A percentile compares a stretch with the other conserved stretches of the same genome.
These are phyloP conservation scores for Rhodotorula toruloides DNA, from an alignment of 768 basidiomycete genomes.

Conservation along the genomic window DNA sequence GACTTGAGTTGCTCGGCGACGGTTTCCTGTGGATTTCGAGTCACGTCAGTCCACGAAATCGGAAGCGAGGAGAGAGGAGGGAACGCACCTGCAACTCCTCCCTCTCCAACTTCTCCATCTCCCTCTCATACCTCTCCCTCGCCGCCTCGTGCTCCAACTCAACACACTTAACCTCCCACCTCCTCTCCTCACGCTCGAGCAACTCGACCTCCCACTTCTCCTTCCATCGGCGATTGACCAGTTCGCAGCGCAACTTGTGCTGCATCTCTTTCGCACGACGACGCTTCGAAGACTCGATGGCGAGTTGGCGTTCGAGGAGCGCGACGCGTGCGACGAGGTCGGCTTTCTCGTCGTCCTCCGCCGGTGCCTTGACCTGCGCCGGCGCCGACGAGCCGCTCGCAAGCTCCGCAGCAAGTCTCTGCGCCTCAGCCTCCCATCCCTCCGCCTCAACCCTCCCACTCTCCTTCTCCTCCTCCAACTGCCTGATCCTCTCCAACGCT, in stretches of 20 bases:
- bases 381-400: neutral
- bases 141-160: conserved; percentile 8
- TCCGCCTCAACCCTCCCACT: conserved; percentile 14
- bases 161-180: conserved; percentile 20
- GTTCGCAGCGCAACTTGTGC: conserved; percentile 27
- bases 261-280: conserved; percentile 26
- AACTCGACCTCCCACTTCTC: conserved; percentile 37
- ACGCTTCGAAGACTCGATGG: conserved; percentile 16
- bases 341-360: neutral
- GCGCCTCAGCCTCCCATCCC: conserved; percentile 37
- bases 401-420: conserved; percentile 5
- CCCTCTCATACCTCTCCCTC: neutral
- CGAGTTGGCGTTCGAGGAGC: neutral
- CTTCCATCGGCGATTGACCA: conserved; percentile 30
- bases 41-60: fast-evolving
- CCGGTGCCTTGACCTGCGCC: neutral
- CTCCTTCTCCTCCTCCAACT: conserved; percentile 15
- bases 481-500: conserved; percentile 7
- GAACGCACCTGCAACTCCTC: conserved; percentile 32
- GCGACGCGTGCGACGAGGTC: conserved; percentile 1
- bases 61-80: neutral
- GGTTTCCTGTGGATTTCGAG: conserved; percentile 9
- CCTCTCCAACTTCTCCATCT: conserved; percentile 8
- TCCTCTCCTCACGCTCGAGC: conserved; percentile 32
- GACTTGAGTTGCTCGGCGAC: neutral